Percentiles rank a stretch among this genome's conserved stretches.
phyloP scores from a whole-genome alignment of 2,329 filamentous ascomycete species.

The Ramularia collo-cygni region DNA sequence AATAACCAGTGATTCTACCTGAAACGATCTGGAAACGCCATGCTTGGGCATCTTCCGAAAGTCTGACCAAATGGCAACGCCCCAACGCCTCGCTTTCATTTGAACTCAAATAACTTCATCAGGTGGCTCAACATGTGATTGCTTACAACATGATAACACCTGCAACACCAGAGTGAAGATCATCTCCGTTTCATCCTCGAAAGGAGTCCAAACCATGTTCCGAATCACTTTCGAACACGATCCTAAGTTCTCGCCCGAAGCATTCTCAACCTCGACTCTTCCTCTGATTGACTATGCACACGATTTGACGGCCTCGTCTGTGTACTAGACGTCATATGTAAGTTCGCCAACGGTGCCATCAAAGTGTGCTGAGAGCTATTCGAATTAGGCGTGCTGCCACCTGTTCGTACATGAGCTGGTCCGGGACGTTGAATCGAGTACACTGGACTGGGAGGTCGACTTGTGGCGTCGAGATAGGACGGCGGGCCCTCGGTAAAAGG shows the following conservation, averaged over 20 bases:
- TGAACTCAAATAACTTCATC: neutral
- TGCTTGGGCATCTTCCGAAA: too few relatives aligned
- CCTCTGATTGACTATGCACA: constrained; percentile 4
- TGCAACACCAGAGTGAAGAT: too few relatives aligned
- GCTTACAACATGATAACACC: neutral
- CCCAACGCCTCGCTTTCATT: neutral
- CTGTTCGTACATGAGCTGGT: constrained; percentile 22
- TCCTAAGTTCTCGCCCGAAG: constrained; percentile 22
- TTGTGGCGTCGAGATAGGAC: constrained; percentile 41
- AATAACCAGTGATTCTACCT: too few relatives aligned
- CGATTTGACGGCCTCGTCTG: constrained; percentile 1
- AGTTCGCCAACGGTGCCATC: constrained; percentile 9
- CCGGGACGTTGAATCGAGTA: constrained; percentile 16
- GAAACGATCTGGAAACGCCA: too few relatives aligned
- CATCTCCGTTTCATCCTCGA: too few relatives aligned
- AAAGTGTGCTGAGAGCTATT: constrained; percentile 16
- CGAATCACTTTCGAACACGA: too few relatives aligned
- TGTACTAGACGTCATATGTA: constrained; percentile 6
- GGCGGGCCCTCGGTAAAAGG: constrained; percentile 38
- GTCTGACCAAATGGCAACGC: too few relatives aligned
- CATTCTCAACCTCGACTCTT: constrained; percentile 18
- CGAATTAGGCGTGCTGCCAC: constrained; percentile 20
- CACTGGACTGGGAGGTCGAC: constrained; percentile 35
- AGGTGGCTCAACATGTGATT: neutral
- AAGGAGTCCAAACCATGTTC: constrained; percentile 1